Conservation (phyloP, 805 yeast species). For the Lipomyces chichibuensis region DNA sequence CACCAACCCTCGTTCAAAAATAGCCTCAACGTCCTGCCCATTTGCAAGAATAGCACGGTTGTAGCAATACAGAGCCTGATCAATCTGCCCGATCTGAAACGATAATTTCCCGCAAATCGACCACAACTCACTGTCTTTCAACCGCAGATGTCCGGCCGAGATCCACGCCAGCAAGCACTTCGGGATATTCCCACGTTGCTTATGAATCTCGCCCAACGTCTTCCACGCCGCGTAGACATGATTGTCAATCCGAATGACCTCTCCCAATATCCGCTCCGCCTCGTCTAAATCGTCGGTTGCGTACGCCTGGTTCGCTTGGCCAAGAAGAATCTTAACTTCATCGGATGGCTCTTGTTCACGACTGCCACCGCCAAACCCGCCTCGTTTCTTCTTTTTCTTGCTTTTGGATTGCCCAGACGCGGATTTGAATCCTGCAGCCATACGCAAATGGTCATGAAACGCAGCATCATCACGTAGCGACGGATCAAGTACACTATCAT, state of each 20-base stretch:
- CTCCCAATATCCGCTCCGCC: slow-evolving; percentile 43
- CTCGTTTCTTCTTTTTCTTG: slow-evolving; percentile 12
- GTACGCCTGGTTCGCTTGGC: slow-evolving; percentile 80
- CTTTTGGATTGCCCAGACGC: background rate
- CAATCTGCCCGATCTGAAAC: slow-evolving; percentile 53
- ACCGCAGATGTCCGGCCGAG: slow-evolving; percentile 74
- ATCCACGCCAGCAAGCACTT: slow-evolving; percentile 83
- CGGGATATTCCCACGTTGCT: slow-evolving; percentile 63
- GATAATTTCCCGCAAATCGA: slow-evolving; percentile 59
- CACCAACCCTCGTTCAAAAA: slow-evolving; percentile 66
- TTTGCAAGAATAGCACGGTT: slow-evolving; percentile 61
- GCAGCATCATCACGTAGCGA: slow-evolving; percentile 7
- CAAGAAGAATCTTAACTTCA: slow-evolving; percentile 66
- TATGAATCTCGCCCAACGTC: slow-evolving; percentile 82
- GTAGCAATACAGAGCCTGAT: slow-evolving; percentile 81
- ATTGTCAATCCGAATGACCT: slow-evolving; percentile 75
- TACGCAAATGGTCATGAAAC: slow-evolving; percentile 16
- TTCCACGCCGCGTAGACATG: slow-evolving; percentile 82
- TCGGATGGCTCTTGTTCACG: slow-evolving; percentile 48
- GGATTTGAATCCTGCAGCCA: slow-evolving; percentile 23
- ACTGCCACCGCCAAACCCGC: slow-evolving; percentile 7
- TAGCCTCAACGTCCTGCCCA: slow-evolving; percentile 55
- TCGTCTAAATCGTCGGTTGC: slow-evolving; percentile 59
- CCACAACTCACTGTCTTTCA: slow-evolving; percentile 79
- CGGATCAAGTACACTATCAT: slow-evolving; percentile 14